Evolutionary conservation across 768 basidiomycete species (phyloP).

Genomic region (Lactarius psammicola): DNA sequence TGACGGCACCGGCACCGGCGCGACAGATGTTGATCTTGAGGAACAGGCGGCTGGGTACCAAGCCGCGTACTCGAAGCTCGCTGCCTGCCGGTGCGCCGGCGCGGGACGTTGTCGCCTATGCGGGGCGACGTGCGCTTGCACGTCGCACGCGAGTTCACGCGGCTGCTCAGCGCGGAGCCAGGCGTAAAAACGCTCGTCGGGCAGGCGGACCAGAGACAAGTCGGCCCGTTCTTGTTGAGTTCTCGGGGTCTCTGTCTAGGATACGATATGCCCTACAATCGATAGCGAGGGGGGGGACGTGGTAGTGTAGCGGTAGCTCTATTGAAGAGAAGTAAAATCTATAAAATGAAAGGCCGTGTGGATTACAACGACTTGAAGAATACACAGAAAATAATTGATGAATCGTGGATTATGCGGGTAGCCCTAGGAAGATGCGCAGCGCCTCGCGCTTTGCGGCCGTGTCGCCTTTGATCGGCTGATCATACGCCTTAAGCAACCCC

Average conservation of each 20-base stretch:
- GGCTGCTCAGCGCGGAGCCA: constrained; percentile 25
- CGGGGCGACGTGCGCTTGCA: constrained; percentile 55
- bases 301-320: background rate
- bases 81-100: constrained; percentile 66
- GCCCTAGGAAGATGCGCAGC: constrained; percentile 39
- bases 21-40: constrained; percentile 85
- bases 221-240: constrained; percentile 36
- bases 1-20: constrained; percentile 49
- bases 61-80: constrained; percentile 88
- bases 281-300: background rate
- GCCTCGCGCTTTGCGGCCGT: constrained; percentile 42
- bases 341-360: background rate
- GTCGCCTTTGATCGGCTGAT: constrained; percentile 39
- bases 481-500: constrained; percentile 38
- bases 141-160: constrained; percentile 44
- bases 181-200: constrained; percentile 31
- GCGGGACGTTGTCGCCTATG: constrained; percentile 61
- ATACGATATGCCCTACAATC: background rate
- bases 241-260: constrained; percentile 37
- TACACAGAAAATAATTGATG: too few species aligned
- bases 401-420: too few species aligned
- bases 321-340: background rate
- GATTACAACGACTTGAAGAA: background rate
- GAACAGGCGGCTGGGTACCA: constrained; percentile 92
- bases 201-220: constrained; percentile 29